Evolutionary conservation across 2,329 filamentous ascomycete species (phyloP), one percentile per base, ranked within the genome.

Genomic region (Hymenotorrendiella dingleyae): DNA sequence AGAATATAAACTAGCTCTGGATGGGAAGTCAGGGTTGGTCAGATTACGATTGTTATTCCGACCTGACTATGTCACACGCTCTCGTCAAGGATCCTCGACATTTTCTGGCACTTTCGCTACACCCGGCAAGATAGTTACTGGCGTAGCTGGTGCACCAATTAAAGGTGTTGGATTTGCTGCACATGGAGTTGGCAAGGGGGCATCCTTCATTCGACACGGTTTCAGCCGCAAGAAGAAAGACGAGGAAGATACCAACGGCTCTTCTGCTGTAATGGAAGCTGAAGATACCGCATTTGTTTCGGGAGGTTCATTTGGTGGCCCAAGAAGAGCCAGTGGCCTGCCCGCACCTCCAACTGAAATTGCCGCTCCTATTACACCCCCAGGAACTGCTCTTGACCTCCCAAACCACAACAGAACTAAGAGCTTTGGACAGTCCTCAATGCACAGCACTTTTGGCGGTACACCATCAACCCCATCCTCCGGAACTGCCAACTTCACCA

Each of bases 31-130:
- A 3, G 93, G 93, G 22, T 78, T 76, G 2, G 72, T 98, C 37
- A 79, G 87, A 36, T 65, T 98, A 48, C 85, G 87, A 53, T 76
- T 98, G 61, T 70, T 97, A 19, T 98, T 98, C 79, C 88, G 88
- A 48, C 88, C 93, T 10, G 82, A 88, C 61, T 98, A 97, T 59
- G 84, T 98, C 47, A 85, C 84, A 11, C 82, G 93, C 42, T 78
- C 85, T 10, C 78, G 89, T 36, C 87, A 96, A 64, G 93, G 93
- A 39, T 93, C 89, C 0, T 89, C 89, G 1, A 96, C 91, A 1
- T 95, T 98, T 69, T 83, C 84, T 1, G 90, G 90, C 23, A 94
- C 89, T 1, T 96, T 97, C 62, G 84, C 82, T 4, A 74, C 82
- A 1, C 88, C 93, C 21, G 86, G 86, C 36, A 90, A 90, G 66